Percentiles rank a stretch among this genome's conserved stretches.
Evolutionary conservation across 1,139 yeast genomes (phyloP).

Genomic region (Chernovozyma aurita): DNA sequence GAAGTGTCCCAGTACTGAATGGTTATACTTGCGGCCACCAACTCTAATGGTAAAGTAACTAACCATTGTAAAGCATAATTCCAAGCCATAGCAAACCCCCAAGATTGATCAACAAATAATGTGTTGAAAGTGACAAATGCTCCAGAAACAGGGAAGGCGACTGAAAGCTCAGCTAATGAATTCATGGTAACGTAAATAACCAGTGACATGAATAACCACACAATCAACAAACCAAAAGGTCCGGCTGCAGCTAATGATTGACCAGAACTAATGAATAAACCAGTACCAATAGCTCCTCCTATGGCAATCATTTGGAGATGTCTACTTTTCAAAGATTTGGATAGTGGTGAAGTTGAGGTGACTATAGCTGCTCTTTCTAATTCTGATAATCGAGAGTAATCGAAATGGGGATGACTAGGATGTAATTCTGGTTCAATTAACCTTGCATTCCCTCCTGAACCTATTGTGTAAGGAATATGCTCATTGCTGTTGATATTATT

Average conservation of each 20-base stretch:
- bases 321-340: conserved; percentile 29
- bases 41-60: conserved; percentile 34
- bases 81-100: conserved; percentile 42
- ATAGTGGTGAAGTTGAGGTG: conserved; percentile 27
- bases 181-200: conserved; percentile 32
- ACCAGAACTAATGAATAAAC: conserved; percentile 37
- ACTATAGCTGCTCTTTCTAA: conserved; percentile 30
- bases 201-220: conserved; percentile 27
- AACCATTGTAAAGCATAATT: conserved; percentile 40
- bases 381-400: conserved; percentile 23
- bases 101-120: conserved; percentile 31
- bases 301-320: conserved; percentile 40
- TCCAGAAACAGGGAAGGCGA: conserved; percentile 37
- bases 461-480: not conserved
- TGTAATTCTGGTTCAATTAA: conserved; percentile 7
- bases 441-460: not conserved
- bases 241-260: conserved; percentile 31
- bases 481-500: not conserved
- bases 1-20: conserved; percentile 26
- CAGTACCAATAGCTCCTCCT: conserved; percentile 42
- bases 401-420: conserved; percentile 25
- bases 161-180: conserved; percentile 34
- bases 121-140: conserved; percentile 37
- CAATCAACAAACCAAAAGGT: conserved; percentile 31
- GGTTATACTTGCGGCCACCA: conserved; percentile 37